Evolutionary conservation across 306 rosid species (phyloP).

Genomic region (Cyamopsis tetragonoloba): DNA sequence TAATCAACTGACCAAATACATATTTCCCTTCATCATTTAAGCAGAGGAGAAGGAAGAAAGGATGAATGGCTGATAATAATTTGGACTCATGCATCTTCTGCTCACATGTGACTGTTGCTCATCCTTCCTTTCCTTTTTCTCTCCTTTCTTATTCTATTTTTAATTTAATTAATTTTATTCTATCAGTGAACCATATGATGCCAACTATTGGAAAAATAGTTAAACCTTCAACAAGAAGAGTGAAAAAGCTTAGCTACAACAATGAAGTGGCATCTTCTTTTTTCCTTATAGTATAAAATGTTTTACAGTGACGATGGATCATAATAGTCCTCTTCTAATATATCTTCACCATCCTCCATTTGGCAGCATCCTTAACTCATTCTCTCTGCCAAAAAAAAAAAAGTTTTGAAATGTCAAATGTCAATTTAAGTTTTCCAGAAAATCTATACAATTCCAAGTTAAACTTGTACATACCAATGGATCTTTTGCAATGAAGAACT

Average conservation of each 20-base stretch:
- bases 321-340: slow-evolving; percentile 12
- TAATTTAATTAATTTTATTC: neutral
- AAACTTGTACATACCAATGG: slow-evolving; percentile 52
- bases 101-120: slow-evolving; percentile 42
- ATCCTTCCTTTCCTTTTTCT: slow-evolving; percentile 9
- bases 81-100: slow-evolving; percentile 34
- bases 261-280: slow-evolving; percentile 5
- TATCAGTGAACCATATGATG: slow-evolving; percentile 10
- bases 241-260: slow-evolving; percentile 13
- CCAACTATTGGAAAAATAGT: slow-evolving; percentile 21
- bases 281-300: neutral
- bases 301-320: neutral
- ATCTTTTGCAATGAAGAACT: slow-evolving; percentile 96
- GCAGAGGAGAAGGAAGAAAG: slow-evolving; percentile 24
- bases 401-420: neutral
- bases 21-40: slow-evolving; percentile 35
- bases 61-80: slow-evolving; percentile 58
- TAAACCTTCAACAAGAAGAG: slow-evolving; percentile 3
- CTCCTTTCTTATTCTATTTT: neutral
- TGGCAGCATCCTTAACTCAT: slow-evolving; percentile 33
- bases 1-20: slow-evolving; percentile 24
- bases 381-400: slow-evolving; percentile 42
- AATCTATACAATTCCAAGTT: neutral
- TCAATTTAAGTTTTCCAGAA: slow-evolving; percentile 18
- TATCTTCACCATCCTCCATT: slow-evolving; percentile 22